These are phyloP conservation scores for Boletus coccyginus DNA, from an alignment of 768 basidiomycete genomes.

Conservation along the genomic window DNA sequence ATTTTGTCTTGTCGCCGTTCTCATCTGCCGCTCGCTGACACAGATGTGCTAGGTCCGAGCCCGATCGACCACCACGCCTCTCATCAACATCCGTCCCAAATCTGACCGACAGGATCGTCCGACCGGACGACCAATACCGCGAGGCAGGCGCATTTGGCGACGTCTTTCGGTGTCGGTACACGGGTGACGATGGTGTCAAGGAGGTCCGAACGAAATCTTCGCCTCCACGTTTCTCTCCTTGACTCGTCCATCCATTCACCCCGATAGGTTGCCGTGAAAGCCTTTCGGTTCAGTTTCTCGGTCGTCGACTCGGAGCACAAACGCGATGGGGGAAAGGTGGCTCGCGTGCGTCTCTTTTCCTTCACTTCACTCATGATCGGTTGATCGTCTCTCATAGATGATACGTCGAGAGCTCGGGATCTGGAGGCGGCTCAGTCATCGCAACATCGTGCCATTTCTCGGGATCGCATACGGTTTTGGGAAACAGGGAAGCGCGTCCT, in stretches of 20 bases:
- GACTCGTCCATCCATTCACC: neutral
- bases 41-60: neutral
- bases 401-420: constrained; percentile 6
- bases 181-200: neutral
- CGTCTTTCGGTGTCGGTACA: constrained; percentile 1
- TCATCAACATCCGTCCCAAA: neutral
- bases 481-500: neutral
- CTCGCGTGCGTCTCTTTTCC: constrained; percentile 1
- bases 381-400: neutral
- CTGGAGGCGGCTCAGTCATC: constrained; percentile 3
- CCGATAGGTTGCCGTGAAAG: constrained; percentile 9
- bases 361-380: neutral
- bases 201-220: neutral
- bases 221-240: neutral
- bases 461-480: constrained; percentile 4
- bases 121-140: neutral
- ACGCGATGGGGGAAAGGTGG: neutral
- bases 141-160: constrained; percentile 7
- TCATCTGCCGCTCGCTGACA: too few species aligned
- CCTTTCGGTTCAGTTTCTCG: constrained; percentile 5
- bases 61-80: neutral
- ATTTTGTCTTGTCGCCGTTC: neutral
- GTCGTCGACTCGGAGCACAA: neutral
- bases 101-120: neutral
- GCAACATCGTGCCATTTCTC: constrained; percentile 3